Base-by-base conservation (phyloP, 805 yeast genomes). In the Metschnikowia hibisci region DNA sequence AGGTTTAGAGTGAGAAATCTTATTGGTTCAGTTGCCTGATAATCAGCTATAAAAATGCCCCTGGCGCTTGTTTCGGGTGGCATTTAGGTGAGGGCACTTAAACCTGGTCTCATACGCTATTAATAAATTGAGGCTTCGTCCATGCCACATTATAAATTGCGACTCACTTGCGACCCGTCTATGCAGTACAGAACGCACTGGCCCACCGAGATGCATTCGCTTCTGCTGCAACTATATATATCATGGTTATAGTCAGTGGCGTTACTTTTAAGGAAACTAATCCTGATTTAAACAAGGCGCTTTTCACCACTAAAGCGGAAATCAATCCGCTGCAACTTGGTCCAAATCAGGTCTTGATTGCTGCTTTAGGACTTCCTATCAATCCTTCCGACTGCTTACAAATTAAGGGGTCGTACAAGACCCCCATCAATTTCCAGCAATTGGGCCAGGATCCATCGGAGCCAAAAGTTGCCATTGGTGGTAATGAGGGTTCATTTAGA, bases 351-450 rank as follows among this genome's bases (percentile, higher is more conserved):
- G 69, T 87, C 11, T 65, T 87, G n/a, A 60, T 87, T 43, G 76
- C 81, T 54, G 66, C 88, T 1, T 58, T 89, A 30, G 96, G 95
- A 0, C 78, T 85, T 48, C 96, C 97, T 1, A 74, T 90, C 50
- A 90, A 90, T 58, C 97, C 97, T 0, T 84, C 96, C 0, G 98
- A 90, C 60, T 70, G 87, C 58, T 84, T 84, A 57, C 96, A 89
- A 62, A 70, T 82, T 32, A 87, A 82, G 60, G 97, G 96, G 15
- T 87, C 82, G 0, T 90, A 90, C 53, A 95, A 96, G 1, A 77
- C 88, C 9, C 77, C 73, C 44, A 95, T 96, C 0, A 47, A 58
- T 5, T 56, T 65, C 23, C 42, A 46, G 35, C 57, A 64, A 3
- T 57, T 69, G 50, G 73, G 65, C 5, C 59, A 72, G 7, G 73